Conservation (phyloP, 495 filamentous ascomycete species). For the Hamigera avellanea region DNA sequence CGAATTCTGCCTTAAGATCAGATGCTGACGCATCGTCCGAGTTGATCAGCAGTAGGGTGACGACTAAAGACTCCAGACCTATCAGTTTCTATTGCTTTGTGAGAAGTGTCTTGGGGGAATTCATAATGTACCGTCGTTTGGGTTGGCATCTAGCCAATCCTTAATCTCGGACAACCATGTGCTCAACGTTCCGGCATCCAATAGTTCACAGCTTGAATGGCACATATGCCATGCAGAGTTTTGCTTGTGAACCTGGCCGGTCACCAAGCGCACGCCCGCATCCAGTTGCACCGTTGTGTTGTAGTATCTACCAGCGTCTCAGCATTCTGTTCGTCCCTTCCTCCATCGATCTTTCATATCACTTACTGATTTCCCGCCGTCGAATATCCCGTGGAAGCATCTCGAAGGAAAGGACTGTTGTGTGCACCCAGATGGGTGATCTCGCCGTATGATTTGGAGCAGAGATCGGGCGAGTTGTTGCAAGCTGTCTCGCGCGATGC, state of each 20-base stretch:
- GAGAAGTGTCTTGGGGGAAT: too few relatives aligned
- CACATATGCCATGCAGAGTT: slow-evolving; percentile 51
- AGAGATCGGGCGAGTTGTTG: slow-evolving; percentile 52
- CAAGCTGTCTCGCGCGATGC: slow-evolving; percentile 32
- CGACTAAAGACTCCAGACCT: slow-evolving; percentile 30
- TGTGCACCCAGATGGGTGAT: slow-evolving; percentile 57
- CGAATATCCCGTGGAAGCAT: slow-evolving; percentile 38
- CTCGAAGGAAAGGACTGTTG: slow-evolving; percentile 47
- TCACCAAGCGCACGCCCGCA: slow-evolving; percentile 59
- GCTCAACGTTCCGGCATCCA: slow-evolving; percentile 55
- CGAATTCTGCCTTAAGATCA: slow-evolving; percentile 45
- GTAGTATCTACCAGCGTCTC: slow-evolving; percentile 33
- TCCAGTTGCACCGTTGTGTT: slow-evolving; percentile 61
- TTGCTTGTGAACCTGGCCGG: slow-evolving; percentile 56
- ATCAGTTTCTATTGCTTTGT: neutral
- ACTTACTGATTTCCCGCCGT: slow-evolving; percentile 52
- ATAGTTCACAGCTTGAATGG: slow-evolving; percentile 48
- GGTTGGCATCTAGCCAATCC: slow-evolving; percentile 54
- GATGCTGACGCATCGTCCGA: slow-evolving; percentile 44
- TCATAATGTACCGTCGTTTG: slow-evolving; percentile 44
- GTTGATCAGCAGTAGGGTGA: slow-evolving; percentile 67
- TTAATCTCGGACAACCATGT: slow-evolving; percentile 52
- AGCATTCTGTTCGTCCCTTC: neutral
- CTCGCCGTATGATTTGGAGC: slow-evolving; percentile 45
- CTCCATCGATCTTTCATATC: neutral